Base-by-base conservation (phyloP, 768 basidiomycete species). In the Leucocoprinus sp. region DNA sequence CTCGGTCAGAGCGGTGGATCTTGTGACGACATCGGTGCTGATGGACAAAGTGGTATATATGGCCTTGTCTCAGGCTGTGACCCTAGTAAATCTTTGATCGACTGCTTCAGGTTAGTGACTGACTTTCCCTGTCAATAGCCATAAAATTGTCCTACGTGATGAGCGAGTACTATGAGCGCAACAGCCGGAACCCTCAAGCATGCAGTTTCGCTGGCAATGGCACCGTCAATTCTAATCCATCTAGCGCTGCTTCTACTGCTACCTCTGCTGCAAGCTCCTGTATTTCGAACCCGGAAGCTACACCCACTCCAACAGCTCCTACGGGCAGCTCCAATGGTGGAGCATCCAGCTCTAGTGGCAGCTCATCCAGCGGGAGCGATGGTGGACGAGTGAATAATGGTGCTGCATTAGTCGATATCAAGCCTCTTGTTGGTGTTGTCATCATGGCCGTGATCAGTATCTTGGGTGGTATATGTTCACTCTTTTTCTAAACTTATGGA, bases 151-250 rank as follows among this genome's bases (percentile, higher is more conserved):
- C 85, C 17, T 95, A 77, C 60, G 80, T 83, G 38, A 85, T 93
- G 78, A 84, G 76, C 60, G 67, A 80, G 48, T 91, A 75, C 60
- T 93, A 83, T 57, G 78, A 85, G 55, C 60, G 68, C 23, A 75
- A 75, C 45, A 74, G 74, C 60, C 73, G 75, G 50, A 65, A 80
- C 43, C 57, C 66, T 14, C 66, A 74, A 42, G 70, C 86, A 6
- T 95, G 92, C 65, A 76, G 74, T 66, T 95, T 96, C 59, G 62
- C 63, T 42, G 90, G 92, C 6, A 96, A 96, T 57, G 92, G 81
- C 4, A 89, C 87, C 12, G 68, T 89, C 52, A 86, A 87, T 55
- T 8, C 66, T 2, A 76, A n/a, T n/a, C n/a, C n/a, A n/a, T n/a
- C 78, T 12, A 71, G 82, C 23, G 58, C 82, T 5, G 64, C 64